These are phyloP conservation scores for Blastomyces gilchristii DNA, from an alignment of 2,329 filamentous ascomycete genomes.

Conservation along the genomic window DNA sequence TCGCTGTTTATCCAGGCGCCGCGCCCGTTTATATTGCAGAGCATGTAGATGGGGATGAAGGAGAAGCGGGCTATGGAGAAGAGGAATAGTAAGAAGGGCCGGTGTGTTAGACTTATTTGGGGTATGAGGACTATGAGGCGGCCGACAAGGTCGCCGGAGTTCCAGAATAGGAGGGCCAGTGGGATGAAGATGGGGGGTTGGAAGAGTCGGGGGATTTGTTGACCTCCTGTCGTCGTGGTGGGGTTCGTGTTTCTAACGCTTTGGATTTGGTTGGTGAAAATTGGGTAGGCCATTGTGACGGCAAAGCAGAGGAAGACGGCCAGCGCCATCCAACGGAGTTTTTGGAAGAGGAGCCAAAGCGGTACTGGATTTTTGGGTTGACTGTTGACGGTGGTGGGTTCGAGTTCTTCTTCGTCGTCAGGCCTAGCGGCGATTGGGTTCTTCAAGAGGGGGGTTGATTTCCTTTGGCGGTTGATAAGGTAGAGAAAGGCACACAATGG, in stretches of 20 bases:
- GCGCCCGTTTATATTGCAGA: conserved; percentile 75
- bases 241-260: conserved; percentile 35
- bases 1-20: conserved; percentile 71
- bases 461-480: conserved; percentile 49
- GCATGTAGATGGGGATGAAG: conserved; percentile 74
- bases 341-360: conserved; percentile 58
- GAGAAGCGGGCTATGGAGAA: conserved; percentile 54
- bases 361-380: conserved; percentile 41
- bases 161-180: conserved; percentile 86
- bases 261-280: conserved; percentile 66
- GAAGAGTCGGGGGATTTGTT: conserved; percentile 50
- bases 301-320: conserved; percentile 72
- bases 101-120: conserved; percentile 46
- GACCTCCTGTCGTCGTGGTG: conserved; percentile 20
- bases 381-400: conserved; percentile 21
- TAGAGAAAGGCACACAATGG: conserved; percentile 66
- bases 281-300: conserved; percentile 88
- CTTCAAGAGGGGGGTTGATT: not conserved
- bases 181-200: conserved; percentile 73
- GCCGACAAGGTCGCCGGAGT: conserved; percentile 72
- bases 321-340: conserved; percentile 67
- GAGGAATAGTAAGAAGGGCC: conserved; percentile 57
- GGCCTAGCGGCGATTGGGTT: conserved; percentile 37
- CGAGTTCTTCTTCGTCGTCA: conserved; percentile 23
- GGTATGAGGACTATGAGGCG: conserved; percentile 56